Conservation (phyloP, 768 basidiomycete genomes). For the Panellus pusillus region DNA sequence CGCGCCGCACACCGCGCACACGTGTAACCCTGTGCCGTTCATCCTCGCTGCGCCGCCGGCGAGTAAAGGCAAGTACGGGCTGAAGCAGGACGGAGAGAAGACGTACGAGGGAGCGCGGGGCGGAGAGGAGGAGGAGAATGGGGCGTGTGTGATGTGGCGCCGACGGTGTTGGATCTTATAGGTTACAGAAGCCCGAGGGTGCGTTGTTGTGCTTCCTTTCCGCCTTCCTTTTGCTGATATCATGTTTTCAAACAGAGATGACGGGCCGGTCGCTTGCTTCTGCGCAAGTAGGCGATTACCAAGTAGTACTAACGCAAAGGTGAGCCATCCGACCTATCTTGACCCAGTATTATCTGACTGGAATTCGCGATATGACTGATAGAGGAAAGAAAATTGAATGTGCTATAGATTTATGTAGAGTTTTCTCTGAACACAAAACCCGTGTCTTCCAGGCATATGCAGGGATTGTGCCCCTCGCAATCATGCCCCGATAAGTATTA, state of each 20-base stretch:
- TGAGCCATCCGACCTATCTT: too few relatives aligned
- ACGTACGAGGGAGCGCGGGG: conserved; percentile 24
- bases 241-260: neutral
- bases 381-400: too few relatives aligned
- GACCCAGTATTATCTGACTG: too few relatives aligned
- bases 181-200: conserved; percentile 70
- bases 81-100: conserved; percentile 43
- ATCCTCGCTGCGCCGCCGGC: conserved; percentile 70
- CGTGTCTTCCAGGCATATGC: too few relatives aligned
- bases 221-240: neutral
- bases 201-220: neutral
- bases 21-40: conserved; percentile 87
- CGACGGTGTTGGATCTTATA: conserved; percentile 80
- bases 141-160: conserved; percentile 92
- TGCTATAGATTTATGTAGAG: too few relatives aligned
- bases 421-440: too few relatives aligned
- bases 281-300: too few relatives aligned
- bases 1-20: conserved; percentile 86
- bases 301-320: too few relatives aligned
- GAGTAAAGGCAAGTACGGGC: conserved; percentile 47
- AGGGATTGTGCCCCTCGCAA: too few relatives aligned
- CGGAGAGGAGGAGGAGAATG: conserved; percentile 56
- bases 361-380: too few relatives aligned
- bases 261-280: neutral
- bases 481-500: too few relatives aligned